Evolutionary conservation across 1,284 basidiomycete genomes (phyloP).

Genomic region (Meripilus lineatus): DNA sequence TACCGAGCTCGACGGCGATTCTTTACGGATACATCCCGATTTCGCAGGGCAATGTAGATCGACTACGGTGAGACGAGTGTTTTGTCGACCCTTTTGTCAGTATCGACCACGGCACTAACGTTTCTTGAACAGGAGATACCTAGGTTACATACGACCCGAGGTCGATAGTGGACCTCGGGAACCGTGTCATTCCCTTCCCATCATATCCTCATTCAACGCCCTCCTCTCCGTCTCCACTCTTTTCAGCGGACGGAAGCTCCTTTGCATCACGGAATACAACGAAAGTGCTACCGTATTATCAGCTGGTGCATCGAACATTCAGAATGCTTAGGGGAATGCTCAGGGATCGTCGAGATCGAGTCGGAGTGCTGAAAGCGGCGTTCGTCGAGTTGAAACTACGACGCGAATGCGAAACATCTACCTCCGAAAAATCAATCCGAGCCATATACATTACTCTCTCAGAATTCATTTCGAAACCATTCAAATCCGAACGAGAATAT

Average conservation of each 20-base stretch:
- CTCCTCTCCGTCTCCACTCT: conserved; percentile 21
- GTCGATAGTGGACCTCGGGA: no score
- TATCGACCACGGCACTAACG: no score
- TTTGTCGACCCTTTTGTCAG: no score
- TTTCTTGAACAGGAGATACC: no score
- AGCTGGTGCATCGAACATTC: conserved; percentile 71
- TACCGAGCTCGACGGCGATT: no score
- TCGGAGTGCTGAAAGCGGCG: conserved; percentile 80
- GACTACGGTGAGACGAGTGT: no score
- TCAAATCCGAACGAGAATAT: conserved; percentile 77
- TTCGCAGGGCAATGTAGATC: no score
- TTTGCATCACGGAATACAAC: conserved; percentile 75
- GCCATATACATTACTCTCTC: conserved; percentile 70
- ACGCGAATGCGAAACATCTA: conserved; percentile 66
- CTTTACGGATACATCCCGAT: no score
- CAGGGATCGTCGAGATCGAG: conserved; percentile 71
- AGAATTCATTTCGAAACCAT: conserved; percentile 70
- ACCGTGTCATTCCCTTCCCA: no score
- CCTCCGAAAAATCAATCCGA: conserved; percentile 66
- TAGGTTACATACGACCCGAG: no score
- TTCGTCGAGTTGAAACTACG: conserved; percentile 56
- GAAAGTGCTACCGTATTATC: conserved; percentile 81
- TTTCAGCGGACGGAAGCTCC: conserved; percentile 47
- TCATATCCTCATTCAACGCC: no score
- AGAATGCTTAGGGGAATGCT: conserved; percentile 78